Conservation (phyloP, 345 rosid genomes). For the Melaleuca alternifolia region DNA sequence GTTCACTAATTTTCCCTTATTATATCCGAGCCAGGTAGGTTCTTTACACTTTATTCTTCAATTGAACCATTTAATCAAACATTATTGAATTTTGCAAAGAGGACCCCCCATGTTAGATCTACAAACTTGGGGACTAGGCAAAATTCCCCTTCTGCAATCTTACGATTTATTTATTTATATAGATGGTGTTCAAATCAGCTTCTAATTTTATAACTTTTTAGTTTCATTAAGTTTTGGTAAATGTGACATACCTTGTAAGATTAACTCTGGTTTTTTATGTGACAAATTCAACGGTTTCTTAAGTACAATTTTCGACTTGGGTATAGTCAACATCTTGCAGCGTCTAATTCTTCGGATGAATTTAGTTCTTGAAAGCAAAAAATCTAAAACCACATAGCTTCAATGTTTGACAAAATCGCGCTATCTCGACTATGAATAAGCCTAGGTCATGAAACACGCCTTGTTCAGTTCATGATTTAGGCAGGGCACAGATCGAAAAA, state of each 20-base stretch:
- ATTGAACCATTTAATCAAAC: neutral
- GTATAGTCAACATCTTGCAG: neutral
- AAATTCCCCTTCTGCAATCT: conserved; percentile 6
- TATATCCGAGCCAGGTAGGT: conserved; percentile 8
- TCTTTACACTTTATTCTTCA: neutral
- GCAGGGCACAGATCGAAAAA: too few species aligned
- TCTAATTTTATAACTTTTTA: neutral
- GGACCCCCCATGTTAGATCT: neutral
- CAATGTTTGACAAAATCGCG: neutral
- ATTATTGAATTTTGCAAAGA: neutral
- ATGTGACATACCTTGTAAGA: neutral
- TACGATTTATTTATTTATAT: neutral
- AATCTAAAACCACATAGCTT: neutral
- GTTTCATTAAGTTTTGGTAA: neutral
- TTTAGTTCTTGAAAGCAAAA: neutral
- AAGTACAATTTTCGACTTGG: neutral
- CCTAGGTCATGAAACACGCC: neutral
- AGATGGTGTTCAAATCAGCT: neutral
- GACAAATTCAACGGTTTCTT: neutral
- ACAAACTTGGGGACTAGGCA: neutral
- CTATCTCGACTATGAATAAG: neutral
- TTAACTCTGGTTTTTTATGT: neutral
- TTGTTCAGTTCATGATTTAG: neutral
- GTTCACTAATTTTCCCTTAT: conserved; percentile 19
- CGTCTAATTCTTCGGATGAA: neutral